Percentiles rank a stretch among this genome's conserved stretches.
phyloP scores from a whole-genome alignment of 179 eudicot species.

The Pouteria campechiana region DNA sequence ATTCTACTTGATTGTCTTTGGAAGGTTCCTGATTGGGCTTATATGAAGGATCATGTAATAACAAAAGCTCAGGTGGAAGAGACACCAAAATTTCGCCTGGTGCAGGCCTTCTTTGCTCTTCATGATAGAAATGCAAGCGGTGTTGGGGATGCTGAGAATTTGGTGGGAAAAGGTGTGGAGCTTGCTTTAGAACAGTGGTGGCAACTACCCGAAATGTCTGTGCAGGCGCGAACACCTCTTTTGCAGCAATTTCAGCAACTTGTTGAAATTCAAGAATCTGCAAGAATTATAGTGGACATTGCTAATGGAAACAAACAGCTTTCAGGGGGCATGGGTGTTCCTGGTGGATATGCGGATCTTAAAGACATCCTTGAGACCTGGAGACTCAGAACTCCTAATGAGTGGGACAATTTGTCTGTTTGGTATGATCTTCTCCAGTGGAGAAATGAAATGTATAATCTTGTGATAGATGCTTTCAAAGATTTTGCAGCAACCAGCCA shows the following conservation, averaged over 20 bases:
- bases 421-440: conserved; percentile 98
- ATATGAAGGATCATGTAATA: conserved; percentile 84
- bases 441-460: conserved; percentile 97
- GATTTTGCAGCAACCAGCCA: conserved; percentile 69
- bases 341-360: conserved; percentile 85
- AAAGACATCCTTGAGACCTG: conserved; percentile 99
- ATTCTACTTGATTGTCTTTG: conserved; percentile 87
- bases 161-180: conserved; percentile 89
- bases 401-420: conserved; percentile 95
- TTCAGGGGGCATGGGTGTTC: conserved; percentile 63
- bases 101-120: conserved; percentile 92
- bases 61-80: conserved; percentile 98
- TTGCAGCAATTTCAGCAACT: conserved; percentile 97
- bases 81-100: conserved; percentile 82
- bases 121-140: conserved; percentile 85
- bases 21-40: conserved; percentile 98
- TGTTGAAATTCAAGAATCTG: conserved; percentile 97
- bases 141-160: conserved; percentile 80
- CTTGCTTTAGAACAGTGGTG: conserved; percentile 99
- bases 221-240: conserved; percentile 87
- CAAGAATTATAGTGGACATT: conserved; percentile 74
- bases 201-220: conserved; percentile 99
- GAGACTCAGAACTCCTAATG: conserved; percentile 97
- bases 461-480: conserved; percentile 91
- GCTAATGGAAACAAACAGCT: conserved; percentile 74